Evolutionary conservation across 2,329 filamentous ascomycete genomes (phyloP).

Genomic region (Penicillium sp.): DNA sequence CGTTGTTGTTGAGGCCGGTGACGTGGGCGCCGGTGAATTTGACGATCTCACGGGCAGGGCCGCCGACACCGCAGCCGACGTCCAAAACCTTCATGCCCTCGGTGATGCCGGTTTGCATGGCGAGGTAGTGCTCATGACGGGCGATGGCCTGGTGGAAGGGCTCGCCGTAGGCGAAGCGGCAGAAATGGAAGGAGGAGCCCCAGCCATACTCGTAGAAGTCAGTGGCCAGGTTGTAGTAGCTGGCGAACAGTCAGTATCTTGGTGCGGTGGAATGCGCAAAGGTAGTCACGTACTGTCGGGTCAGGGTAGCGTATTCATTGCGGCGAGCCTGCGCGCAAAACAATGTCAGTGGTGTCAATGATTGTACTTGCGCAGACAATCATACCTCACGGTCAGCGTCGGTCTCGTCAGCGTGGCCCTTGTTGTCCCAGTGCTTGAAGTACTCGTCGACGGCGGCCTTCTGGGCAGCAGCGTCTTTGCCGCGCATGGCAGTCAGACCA

Average conservation of each 20-base stretch:
- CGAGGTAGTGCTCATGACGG: slow-evolving; percentile 96
- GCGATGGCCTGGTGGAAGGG: slow-evolving; percentile 86
- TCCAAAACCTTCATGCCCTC: slow-evolving; percentile 87
- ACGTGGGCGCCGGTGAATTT: slow-evolving; percentile 90
- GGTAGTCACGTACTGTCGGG: slow-evolving; percentile 69
- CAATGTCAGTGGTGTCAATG: slow-evolving; percentile 11
- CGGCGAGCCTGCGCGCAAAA: slow-evolving; percentile 58
- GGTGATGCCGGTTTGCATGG: slow-evolving; percentile 78
- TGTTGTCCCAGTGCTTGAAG: slow-evolving; percentile 95
- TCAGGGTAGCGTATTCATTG: slow-evolving; percentile 87
- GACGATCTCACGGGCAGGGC: slow-evolving; percentile 89
- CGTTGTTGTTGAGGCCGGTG: slow-evolving; percentile 95
- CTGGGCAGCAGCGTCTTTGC: slow-evolving; percentile 74
- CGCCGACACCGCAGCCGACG: slow-evolving; percentile 94
- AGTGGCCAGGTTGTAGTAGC: slow-evolving; percentile 96
- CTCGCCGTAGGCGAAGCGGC: slow-evolving; percentile 82
- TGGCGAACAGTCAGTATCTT: slow-evolving; percentile 32
- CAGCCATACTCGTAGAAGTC: slow-evolving; percentile 96
- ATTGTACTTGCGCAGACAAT: not conserved
- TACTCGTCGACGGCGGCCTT: slow-evolving; percentile 82
- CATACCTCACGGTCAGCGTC: slow-evolving; percentile 71
- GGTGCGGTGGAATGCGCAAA: not conserved
- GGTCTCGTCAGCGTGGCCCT: slow-evolving; percentile 72
- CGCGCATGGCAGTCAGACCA: slow-evolving; percentile 76
- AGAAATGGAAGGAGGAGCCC: slow-evolving; percentile 97